Conservation (phyloP, 2,329 filamentous ascomycete genomes). For the Chalaropsis thielavioides region DNA sequence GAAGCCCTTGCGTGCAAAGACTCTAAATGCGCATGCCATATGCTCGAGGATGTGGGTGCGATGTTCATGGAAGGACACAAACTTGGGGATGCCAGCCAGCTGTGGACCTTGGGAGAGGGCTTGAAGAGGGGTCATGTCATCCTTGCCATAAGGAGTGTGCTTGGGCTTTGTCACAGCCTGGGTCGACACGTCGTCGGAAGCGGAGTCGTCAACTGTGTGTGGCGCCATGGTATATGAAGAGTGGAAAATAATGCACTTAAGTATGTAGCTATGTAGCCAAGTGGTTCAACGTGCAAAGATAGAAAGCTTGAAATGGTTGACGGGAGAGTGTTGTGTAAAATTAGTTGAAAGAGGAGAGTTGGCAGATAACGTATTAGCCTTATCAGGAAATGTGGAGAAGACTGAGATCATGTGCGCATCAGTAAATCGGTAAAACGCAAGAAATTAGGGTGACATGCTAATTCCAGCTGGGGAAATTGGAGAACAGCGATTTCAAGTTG, state of each 20-base stretch:
- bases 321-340: no score
- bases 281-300: no score
- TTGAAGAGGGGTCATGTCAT: slow-evolving; percentile 12
- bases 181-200: neutral
- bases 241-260: neutral
- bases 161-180: neutral
- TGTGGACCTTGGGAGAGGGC: slow-evolving; percentile 13
- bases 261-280: neutral
- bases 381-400: no score
- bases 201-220: neutral
- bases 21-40: slow-evolving; percentile 33
- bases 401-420: no score
- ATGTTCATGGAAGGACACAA: slow-evolving; percentile 21
- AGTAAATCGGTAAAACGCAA: no score
- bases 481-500: no score
- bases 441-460: no score
- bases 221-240: neutral
- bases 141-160: slow-evolving; percentile 9
- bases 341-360: no score
- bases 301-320: no score
- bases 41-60: slow-evolving; percentile 28
- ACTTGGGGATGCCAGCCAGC: slow-evolving; percentile 13
- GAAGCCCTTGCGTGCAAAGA: slow-evolving; percentile 34
- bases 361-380: no score
- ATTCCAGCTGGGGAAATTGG: no score